Evolutionary conservation across 2,329 filamentous ascomycete genomes (phyloP).

Genomic region (Bipolaris bicolor): DNA sequence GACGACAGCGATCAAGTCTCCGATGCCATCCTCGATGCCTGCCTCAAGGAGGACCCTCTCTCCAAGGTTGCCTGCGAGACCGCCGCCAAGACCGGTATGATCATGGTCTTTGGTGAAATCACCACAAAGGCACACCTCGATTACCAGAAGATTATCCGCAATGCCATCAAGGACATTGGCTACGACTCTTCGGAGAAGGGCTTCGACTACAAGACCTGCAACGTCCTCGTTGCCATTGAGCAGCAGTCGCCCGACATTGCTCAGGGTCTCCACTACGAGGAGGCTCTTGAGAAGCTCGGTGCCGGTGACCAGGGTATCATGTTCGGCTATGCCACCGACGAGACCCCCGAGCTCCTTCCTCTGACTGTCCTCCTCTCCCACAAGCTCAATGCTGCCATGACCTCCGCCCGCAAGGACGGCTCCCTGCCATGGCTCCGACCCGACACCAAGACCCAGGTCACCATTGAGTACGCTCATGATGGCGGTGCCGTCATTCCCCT

Average conservation of each 20-base stretch:
- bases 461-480: slow-evolving; percentile 97
- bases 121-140: slow-evolving; percentile 94
- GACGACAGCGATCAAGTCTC: slow-evolving; percentile 83
- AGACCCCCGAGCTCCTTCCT: slow-evolving; percentile 96
- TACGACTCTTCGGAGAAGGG: slow-evolving; percentile 97
- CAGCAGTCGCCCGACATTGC: slow-evolving; percentile 99
- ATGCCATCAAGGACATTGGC: slow-evolving; percentile 96
- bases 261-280: slow-evolving; percentile 97
- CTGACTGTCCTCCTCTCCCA: slow-evolving; percentile 93
- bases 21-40: slow-evolving; percentile 98
- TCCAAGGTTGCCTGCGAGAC: slow-evolving; percentile 99
- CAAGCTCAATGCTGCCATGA: slow-evolving; percentile 97
- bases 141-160: slow-evolving; percentile 97
- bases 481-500: slow-evolving; percentile 89
- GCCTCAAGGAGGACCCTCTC: slow-evolving; percentile 89
- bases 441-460: slow-evolving; percentile 99
- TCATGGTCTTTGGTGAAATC: slow-evolving; percentile 87
- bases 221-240: slow-evolving; percentile 98
- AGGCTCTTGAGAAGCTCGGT: slow-evolving; percentile 96
- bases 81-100: slow-evolving; percentile 98
- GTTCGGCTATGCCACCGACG: slow-evolving; percentile 99
- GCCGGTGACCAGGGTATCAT: slow-evolving; percentile 99
- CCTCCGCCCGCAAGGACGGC: slow-evolving; percentile 83
- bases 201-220: slow-evolving; percentile 99
- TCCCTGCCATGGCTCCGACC: slow-evolving; percentile 91